Evolutionary conservation across 192 early-diverging fungal species (phyloP), one percentile per base, ranked within the genome.

Genomic region (Coemansia reversa): DNA sequence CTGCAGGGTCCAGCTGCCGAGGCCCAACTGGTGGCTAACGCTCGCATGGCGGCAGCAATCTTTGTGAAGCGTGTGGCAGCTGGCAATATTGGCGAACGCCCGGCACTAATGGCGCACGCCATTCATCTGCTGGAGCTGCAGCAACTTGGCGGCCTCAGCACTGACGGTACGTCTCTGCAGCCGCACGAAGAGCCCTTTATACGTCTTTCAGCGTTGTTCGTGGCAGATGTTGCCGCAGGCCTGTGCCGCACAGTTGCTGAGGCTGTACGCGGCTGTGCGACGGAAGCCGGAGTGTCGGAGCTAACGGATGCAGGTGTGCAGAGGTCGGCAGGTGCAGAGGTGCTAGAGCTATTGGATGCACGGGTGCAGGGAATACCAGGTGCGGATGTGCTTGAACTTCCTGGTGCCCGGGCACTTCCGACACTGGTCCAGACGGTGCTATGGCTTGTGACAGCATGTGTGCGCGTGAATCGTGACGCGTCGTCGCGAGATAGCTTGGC

Each of bases 81-180:
- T 0, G 67, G 67, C 3, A 30, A 61, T 7, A 47, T 66, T 12
- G 62, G 54, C 7, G 67, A 58, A 45, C 39, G 63, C n/a, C 59
- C 62, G 52, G 53, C 58, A 1, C 35, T 79, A 42, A 62, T 67
- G 30, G 58, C 59, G 2, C 70, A 73, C 47, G 60, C 55, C n/a
- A 64, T 74, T 4, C 70, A 70, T 19, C 14, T 79, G 60, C 54
- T 79, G 33, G 76, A 79, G 76, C 70, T 57, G 55, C 76, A 79
- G 64, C 76, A 55, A 20, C 69, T 73, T 16, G 35, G 57, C 47
- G 57, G 70, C 53, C 62, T 79, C 2, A 35, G 50, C 16, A 25
- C 60, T 2, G 50, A n/a, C 20, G 48, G n/a, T 7, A 18, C 48
- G 19, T 8, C 50, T 58, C 58, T 20, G 67, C 51, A 9, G n/a